Base-by-base conservation (phyloP, 2,329 filamentous ascomycete species). In the Cadophora sp. region DNA sequence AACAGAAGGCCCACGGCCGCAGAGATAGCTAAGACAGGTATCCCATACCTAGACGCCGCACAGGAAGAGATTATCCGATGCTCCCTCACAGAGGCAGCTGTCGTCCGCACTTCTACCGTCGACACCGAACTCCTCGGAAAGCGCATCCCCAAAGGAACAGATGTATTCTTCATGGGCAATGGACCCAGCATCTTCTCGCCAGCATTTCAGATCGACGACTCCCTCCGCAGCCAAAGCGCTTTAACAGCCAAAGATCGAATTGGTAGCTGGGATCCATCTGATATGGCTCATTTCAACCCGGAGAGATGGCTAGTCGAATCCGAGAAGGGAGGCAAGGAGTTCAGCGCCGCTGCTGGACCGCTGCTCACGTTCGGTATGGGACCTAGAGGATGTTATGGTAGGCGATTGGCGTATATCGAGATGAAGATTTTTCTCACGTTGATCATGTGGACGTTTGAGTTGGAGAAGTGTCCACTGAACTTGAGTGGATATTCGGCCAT, bases 351-450 rank as follows among this genome's bases (percentile, higher is more conserved):
- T 55, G 78, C 80, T 0, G 80, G 80, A 0, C 80, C 79, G 0
- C 73, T 66, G 14, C 69, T 81, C 27, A 71, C 76, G 0, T 82
- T 82, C 68, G 78, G 79, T 0, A 53, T 75, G 6, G 81, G 81
- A 0, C 74, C 76, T 2, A 70, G 81, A 1, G 77, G 77, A 1
- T 82, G 81, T 62, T 82, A 77, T 58, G 80, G 81, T 0, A 76
- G 75, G 63, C 76, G 72, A 68, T 66, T 82, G 66, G 80, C 78
- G 1, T 74, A 79, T 41, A 48, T 80, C 45, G 73, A 80, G 68
- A 41, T 82, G 68, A 73, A 75, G 41, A 39, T 68, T 9, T 41
- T 70, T 6, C 9, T 68, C 20, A 62, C 60, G 11, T 58, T 70
- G 39, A 48, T 70, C 14, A 24, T 70, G 24, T 70, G 68, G 68